Base-by-base conservation (phyloP, 192 early-diverging fungal genomes). In the Podila minutissima region DNA sequence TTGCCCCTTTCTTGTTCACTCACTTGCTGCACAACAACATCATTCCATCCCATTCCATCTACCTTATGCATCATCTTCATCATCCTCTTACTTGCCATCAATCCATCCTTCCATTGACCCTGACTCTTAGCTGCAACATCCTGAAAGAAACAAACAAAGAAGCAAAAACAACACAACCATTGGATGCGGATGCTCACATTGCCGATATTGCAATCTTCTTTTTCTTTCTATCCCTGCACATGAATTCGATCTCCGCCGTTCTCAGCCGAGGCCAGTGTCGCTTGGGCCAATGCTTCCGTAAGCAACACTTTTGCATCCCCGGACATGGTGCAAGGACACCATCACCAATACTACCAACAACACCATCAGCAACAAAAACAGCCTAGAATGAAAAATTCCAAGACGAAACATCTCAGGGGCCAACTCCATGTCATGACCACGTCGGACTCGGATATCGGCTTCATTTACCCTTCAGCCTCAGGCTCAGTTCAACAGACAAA, bases 401-500 rank as follows among this genome's bases (percentile, higher is more conserved):
- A 26, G 22, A 2, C 53, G 19, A 55, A 26, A 22, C 22, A 55
- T 26, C 20, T 55, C n/a, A 55, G 22, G 4, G 9, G 59, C 4
- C 66, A 62, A n/a, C 50, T 79, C 12, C 75, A 79, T 3, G 58
- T 72, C 29, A 79, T 67, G 60, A 79, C 70, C 15, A 64, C 75
- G 15, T 22, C 71, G 13, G 75, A 77, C 35, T 32, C 74, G 11
- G 57, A 38, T 1, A 9, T 77, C 38, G 64, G 64, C 5, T 37
- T 63, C 17, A 76, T 60, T 48, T 61, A 70, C 63, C 38, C 67
- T 24, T 26, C 50, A 5, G 59, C 11, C 37, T 10, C 68, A 6
- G 28, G 33, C 28, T 55, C 53, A 9, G 24, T 11, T 8, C 13
- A 15, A 53, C 17, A 17, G 17, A 55, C 53, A 55, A 55, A n/a